Conservation (phyloP, 495 filamentous ascomycete genomes). For the Podospora tetraspora region DNA sequence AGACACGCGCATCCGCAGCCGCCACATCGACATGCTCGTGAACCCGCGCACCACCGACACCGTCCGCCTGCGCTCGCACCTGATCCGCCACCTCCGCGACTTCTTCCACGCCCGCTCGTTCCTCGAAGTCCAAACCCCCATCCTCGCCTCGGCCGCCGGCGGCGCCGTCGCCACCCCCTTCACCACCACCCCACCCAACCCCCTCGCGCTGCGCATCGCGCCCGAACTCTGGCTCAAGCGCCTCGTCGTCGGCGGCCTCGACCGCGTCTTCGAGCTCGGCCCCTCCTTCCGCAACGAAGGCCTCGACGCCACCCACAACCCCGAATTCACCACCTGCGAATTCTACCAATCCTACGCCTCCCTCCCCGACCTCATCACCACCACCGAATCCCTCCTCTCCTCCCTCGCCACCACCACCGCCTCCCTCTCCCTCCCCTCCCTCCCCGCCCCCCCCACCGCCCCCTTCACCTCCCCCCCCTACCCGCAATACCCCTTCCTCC, state of each 20-base stretch:
- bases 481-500: slow-evolving; percentile 64
- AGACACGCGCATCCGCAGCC: slow-evolving; percentile 60
- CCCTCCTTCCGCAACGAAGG: slow-evolving; percentile 92
- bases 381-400: slow-evolving; percentile 63
- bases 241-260: slow-evolving; percentile 87
- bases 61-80: slow-evolving; percentile 64
- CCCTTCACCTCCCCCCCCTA: slow-evolving; percentile 43
- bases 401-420: slow-evolving; percentile 52
- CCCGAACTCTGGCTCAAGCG: slow-evolving; percentile 96
- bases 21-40: slow-evolving; percentile 77
- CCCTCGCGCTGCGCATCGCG: slow-evolving; percentile 73
- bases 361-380: slow-evolving; percentile 66
- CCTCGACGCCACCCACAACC: slow-evolving; percentile 95
- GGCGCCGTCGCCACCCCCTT: slow-evolving; percentile 87
- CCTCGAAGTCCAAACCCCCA: slow-evolving; percentile 84
- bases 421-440: slow-evolving; percentile 40
- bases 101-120: slow-evolving; percentile 68
- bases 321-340: slow-evolving; percentile 95
- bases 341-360: slow-evolving; percentile 87
- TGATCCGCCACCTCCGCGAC: slow-evolving; percentile 67
- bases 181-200: slow-evolving; percentile 64
- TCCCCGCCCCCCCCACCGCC: slow-evolving; percentile 47
- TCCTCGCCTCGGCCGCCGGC: slow-evolving; percentile 67
- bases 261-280: slow-evolving; percentile 90
- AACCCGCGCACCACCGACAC: slow-evolving; percentile 60